Evolutionary conservation across 2,329 filamentous ascomycete genomes (phyloP).

Genomic region (Apiospora phragmitis): DNA sequence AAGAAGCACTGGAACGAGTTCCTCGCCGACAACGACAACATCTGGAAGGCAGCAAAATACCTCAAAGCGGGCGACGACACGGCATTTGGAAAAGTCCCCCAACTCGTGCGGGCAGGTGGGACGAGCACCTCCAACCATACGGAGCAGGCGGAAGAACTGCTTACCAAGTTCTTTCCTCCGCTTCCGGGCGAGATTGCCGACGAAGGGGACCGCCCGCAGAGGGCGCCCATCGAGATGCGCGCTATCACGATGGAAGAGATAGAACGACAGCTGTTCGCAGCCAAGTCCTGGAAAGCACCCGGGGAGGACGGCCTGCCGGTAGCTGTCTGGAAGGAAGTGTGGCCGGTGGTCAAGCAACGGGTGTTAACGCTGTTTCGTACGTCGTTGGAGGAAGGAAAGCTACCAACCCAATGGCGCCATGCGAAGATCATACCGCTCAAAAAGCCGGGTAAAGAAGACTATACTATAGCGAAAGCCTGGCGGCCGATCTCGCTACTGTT

Average conservation of each 20-base stretch:
- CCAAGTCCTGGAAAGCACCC: constrained; percentile 24
- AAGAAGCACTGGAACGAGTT: constrained; percentile 29
- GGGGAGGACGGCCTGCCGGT: constrained; percentile 21
- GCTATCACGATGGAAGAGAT: too few species aligned
- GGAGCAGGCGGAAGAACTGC: too few species aligned
- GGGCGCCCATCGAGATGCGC: constrained; percentile 15
- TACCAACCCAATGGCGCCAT: constrained; percentile 21
- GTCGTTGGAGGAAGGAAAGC: constrained; percentile 19
- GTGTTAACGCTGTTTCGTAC: too few species aligned
- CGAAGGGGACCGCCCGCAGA: constrained; percentile 20
- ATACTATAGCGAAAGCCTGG: too few species aligned
- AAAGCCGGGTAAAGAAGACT: too few species aligned
- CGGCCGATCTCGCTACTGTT: too few species aligned
- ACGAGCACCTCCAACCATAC: constrained; percentile 15
- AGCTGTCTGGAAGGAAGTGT: constrained; percentile 1
- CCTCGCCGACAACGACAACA: constrained; percentile 28
- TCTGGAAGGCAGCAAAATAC: constrained; percentile 31
- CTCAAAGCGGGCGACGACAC: constrained; percentile 22
- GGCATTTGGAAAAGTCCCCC: constrained; percentile 26
- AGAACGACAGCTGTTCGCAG: constrained; percentile 19
- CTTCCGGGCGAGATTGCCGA: constrained; percentile 17
- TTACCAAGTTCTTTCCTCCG: constrained; percentile 21
- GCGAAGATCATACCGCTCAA: too few species aligned
- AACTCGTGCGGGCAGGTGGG: constrained; percentile 20
- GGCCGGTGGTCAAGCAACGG: background rate